Base-by-base conservation (phyloP, 1,284 basidiomycete genomes). In the Polyporus tsugae region DNA sequence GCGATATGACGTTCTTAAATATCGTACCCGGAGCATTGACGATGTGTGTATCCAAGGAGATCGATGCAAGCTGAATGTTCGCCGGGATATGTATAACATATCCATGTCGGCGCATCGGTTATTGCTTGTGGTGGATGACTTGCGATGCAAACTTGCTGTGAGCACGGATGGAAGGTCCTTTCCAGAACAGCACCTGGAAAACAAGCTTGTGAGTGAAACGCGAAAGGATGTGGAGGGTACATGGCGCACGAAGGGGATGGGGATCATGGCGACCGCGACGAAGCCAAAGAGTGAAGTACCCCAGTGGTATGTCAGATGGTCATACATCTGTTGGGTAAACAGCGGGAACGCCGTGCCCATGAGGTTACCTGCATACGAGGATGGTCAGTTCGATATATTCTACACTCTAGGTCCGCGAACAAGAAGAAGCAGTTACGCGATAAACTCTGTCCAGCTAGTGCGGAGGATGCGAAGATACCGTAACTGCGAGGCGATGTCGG, bases 401-500 rank as follows among this genome's bases (percentile, higher is more conserved):
- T 33, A 11, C 6, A 5, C 42, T 19, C 35, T 57, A 41, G 52
- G 29, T 36, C 4, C 59, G n/a, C 41, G 44, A 22, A 35, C 11
- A 29, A 1, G 55, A 53, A 33, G 44, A 1, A 36, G 39, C 60
- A 82, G 85, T 74, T 80, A 87, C 92, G 85, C 70, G 85, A 87
- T 49, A 94, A 81, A 76, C 89, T 91, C 78, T 94, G 93, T 0
- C 91, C 93, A 0, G 93, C 93, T 22, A 94, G 80, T 0, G 93
- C 92, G 1, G 91, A 93, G 0, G 91, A 92, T 5, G 93, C 93
- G 71, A 89, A 95, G 1, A 89, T 85, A 0, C 90, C 90, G 68
- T 92, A 92, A 73, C 89, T 91, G 60, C 11, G 25, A 17, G 22
- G 53, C 35, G 13, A 1, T 4, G 11, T 49, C 22, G 58, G 2